Conservation (phyloP, 2,329 filamentous ascomycete genomes). For the Chaetomiaceae sp. region DNA sequence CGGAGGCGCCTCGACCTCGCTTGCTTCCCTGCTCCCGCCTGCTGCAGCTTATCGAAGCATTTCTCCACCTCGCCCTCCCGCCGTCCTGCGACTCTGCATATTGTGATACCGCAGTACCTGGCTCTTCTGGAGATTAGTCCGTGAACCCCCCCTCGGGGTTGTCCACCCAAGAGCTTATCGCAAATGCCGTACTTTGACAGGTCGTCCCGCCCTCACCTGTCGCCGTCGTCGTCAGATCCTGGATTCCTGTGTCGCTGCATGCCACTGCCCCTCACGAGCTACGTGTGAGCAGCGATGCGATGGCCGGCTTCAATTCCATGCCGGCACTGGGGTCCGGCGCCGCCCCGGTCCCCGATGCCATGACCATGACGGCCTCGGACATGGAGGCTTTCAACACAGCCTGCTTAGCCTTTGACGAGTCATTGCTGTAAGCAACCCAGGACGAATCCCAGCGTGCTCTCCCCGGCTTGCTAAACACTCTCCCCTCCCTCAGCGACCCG, state of each 20-base stretch:
- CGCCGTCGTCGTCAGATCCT: neutral
- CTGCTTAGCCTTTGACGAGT: slow-evolving; percentile 54
- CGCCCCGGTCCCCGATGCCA: slow-evolving; percentile 39
- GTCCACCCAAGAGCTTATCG: slow-evolving; percentile 1
- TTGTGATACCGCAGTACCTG: too few relatives aligned
- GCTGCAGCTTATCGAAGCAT: neutral
- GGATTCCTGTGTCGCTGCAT: slow-evolving; percentile 5
- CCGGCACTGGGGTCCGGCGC: slow-evolving; percentile 44
- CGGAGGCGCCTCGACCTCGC: slow-evolving; percentile 1
- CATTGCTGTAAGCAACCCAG: slow-evolving; percentile 45
- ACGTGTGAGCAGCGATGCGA: slow-evolving; percentile 39
- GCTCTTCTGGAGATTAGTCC: too few relatives aligned
- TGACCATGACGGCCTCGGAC: slow-evolving; percentile 40
- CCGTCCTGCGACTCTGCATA: neutral
- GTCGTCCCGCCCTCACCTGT: neutral
- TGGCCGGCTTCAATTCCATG: slow-evolving; percentile 56
- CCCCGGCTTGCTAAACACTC: neutral
- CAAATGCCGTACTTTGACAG: slow-evolving; percentile 10
- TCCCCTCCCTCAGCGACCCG: slow-evolving; percentile 32
- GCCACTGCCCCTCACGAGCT: neutral
- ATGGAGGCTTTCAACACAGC: slow-evolving; percentile 51
- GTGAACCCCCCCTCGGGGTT: neutral
- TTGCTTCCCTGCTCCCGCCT: neutral
- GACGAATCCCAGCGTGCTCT: neutral
- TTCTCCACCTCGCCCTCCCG: slow-evolving; percentile 8